Evolutionary conservation across 2,329 filamentous ascomycete species (phyloP), one percentile per base, ranked within the genome.

Genomic region (Diplodia seriata): DNA sequence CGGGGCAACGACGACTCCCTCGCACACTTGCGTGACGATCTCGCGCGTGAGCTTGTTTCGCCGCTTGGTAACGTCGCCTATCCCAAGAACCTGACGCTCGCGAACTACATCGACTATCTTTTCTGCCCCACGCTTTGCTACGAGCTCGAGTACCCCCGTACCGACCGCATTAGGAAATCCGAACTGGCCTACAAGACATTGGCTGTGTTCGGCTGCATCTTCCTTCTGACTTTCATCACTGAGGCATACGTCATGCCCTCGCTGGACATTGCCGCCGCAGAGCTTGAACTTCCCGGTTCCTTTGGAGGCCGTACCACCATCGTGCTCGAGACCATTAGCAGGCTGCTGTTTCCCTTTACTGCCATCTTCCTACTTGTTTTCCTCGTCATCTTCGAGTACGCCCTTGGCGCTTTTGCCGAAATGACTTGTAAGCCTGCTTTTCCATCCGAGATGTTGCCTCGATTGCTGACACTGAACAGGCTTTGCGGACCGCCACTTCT

Each of bases 221-320:
- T 97, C 79, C 86, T 99, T 26, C 85, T 99, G 71, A 97, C 93
- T 14, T 86, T 97, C 69, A 92, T 91, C 4, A 94, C 91, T 1
- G 95, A 98, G 75, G 94, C 98, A 76, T 98, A 97, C 80, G 97
- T 99, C 78, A 85, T 97, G 4, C 95, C 95, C 0, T 92, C 97
- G 2, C 85, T 98, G 67, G 85, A 87, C 71, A 91, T 94, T 70
- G 92, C 93, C 18, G 84, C 85, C n/a, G 71, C 79, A 56, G 82
- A 83, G 36, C 79, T 90, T 3, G 81, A 85, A 56, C 71, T 76
- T 23, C 79, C 82, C 9, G 75, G 75, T 23, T 83, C 84, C 50
- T 76, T 83, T 33, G 81, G 85, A 1, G 95, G 98, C 70, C 88
- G 87, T 67, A 84, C 88, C 2, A 86, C 99, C 69, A 89, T 97